Evolutionary conservation across 2,329 filamentous ascomycete species (phyloP).

Genomic region (Colletotrichum sp.): DNA sequence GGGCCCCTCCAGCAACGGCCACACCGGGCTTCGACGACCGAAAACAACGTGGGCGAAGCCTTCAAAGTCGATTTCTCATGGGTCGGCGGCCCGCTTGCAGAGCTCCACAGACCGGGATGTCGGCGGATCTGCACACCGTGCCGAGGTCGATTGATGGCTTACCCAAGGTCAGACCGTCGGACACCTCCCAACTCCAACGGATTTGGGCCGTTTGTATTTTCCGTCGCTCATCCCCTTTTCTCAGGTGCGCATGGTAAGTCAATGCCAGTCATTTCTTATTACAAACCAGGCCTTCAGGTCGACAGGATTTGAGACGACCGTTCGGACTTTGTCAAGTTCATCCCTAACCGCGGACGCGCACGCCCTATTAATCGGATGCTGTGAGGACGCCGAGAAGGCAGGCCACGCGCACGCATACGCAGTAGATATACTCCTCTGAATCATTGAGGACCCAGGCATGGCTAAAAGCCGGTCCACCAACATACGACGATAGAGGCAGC

Average conservation of each 20-base stretch:
- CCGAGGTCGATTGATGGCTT: constrained; percentile 7
- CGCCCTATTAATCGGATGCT: neutral
- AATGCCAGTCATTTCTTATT: neutral
- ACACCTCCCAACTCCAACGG: constrained; percentile 14
- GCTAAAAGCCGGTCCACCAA: neutral
- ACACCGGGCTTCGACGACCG: neutral
- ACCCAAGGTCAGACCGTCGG: neutral
- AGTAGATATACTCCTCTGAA: neutral
- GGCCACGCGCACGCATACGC: neutral
- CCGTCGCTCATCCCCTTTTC: neutral
- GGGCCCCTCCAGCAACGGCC: neutral
- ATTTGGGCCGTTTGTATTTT: neutral
- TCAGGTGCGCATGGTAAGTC: neutral
- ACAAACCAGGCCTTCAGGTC: neutral
- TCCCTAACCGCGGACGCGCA: neutral
- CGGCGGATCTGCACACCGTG: constrained; percentile 6
- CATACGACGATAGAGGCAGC: neutral
- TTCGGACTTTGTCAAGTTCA: neutral
- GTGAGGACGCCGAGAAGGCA: neutral
- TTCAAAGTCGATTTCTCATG: neutral
- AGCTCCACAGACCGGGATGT: neutral
- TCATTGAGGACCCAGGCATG: neutral
- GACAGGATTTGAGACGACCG: neutral
- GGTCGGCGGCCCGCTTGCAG: neutral
- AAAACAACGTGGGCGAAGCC: neutral